These are phyloP conservation scores for Blepharisma undulans DNA, from an alignment of 169 alveolate genomes.

Conservation along the genomic window DNA sequence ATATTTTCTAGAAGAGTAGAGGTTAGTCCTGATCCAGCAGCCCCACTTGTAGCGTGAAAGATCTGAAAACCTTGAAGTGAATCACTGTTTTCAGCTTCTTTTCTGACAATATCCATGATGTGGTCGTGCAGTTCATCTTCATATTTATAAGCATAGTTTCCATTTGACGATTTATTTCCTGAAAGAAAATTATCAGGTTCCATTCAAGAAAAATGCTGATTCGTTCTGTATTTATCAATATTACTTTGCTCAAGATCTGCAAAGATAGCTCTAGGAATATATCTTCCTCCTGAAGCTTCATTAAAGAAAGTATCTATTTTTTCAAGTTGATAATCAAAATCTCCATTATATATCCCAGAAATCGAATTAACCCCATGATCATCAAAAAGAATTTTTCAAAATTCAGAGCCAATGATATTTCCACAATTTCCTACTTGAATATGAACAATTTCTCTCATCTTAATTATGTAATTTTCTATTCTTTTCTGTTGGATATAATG, in stretches of 20 bases:
- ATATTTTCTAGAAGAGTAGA: conserved; percentile 94
- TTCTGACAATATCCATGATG: conserved; percentile 97
- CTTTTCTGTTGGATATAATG: too few species aligned
- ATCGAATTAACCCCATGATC: conserved; percentile 97
- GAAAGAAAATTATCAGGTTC: conserved; percentile 98
- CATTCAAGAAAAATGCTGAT: conserved; percentile 95
- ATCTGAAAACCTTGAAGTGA: conserved; percentile 98
- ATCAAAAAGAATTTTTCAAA: conserved; percentile 99
- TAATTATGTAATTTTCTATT: too few species aligned
- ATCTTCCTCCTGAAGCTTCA: conserved; percentile 97
- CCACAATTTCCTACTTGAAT: conserved; percentile 99
- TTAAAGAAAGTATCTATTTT: conserved; percentile 91
- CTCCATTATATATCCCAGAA: conserved; percentile 88
- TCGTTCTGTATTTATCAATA: conserved; percentile 98
- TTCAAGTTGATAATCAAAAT: conserved; percentile 84
- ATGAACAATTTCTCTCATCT: conserved; percentile 98
- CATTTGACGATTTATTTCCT: conserved; percentile 98
- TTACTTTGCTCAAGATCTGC: conserved; percentile 99
- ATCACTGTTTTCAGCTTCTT: conserved; percentile 98
- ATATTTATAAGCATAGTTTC: conserved; percentile 99
- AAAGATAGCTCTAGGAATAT: conserved; percentile 97
- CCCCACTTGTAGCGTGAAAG: conserved; percentile 98
- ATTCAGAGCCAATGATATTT: conserved; percentile 99
- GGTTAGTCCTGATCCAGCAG: conserved; percentile 99
- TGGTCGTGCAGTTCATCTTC: conserved; percentile 98